Evolutionary conservation across 1,284 basidiomycete genomes (phyloP), one percentile per base, ranked within the genome.

Genomic region (Gymnopus androsaceus): DNA sequence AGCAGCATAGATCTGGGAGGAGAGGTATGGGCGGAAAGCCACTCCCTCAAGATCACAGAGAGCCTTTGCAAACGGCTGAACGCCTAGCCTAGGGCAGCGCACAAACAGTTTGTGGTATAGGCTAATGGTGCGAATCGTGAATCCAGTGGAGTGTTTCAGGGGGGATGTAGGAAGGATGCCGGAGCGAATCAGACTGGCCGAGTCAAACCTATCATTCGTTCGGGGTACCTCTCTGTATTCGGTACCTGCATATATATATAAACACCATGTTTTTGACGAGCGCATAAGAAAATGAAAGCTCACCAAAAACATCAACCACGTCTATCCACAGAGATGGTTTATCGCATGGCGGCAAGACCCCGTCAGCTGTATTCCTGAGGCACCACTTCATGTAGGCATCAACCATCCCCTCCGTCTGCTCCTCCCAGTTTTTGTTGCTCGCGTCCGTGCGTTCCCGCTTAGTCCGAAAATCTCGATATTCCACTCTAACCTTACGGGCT

Each of bases 81-180:
- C n/a, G n/a, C 31, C 31, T 33, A 33, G 31, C 14, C 31, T 33
- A 7, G 53, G 53, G 44, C 53, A 54, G 38, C 45, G 19, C 3
- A 54, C 44, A 40, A 54, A 54, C 2, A 54, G 34, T 23, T 31
- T 36, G 17, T 54, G 53, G 23, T 47, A 54, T 9, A 54, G 44
- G 8, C 48, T 44, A 8, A 54, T 15, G n/a, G 44, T 40, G 14
- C 17, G 31, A 17, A 38, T 47, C 9, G 53, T 34, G 6, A 54
- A 25, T 12, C 34, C 53, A 4, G 33, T 28, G 3, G 37, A 9
- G 34, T 54, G 44, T 5, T 27, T n/a, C 4, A 54, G 53, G 8
- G 53, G 53, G 28, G 33, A 25, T 40, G 21, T 47, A 5, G 44
- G 53, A 19, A 54, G 23, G 25, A 36, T 38, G 14, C 45, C 45